Evolutionary conservation across 768 basidiomycete genomes (phyloP).

Genomic region (Harrya chromipes): DNA sequence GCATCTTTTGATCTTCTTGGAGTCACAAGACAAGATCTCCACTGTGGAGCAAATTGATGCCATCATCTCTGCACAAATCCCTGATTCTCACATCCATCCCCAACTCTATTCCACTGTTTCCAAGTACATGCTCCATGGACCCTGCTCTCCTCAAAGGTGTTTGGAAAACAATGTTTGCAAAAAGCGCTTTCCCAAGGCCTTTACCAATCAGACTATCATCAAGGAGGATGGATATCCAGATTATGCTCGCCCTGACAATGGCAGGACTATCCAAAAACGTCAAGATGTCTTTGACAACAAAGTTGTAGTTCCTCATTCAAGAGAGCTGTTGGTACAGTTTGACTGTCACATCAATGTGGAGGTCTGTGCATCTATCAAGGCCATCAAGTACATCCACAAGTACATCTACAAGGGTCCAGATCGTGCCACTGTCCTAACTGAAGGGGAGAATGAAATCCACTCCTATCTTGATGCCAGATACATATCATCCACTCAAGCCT

Average conservation of each 20-base stretch:
- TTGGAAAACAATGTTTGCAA: conserved; percentile 39
- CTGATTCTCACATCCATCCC: background rate
- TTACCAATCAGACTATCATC: conserved; percentile 32
- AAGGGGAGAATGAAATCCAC: background rate
- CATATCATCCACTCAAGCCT: background rate
- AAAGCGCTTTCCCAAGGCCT: conserved; percentile 28
- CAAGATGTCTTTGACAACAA: background rate
- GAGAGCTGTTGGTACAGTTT: conserved; percentile 26
- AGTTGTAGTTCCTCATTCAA: conserved; percentile 29
- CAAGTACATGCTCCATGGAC: conserved; percentile 38
- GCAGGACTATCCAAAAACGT: conserved; percentile 23
- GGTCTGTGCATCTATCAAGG: background rate
- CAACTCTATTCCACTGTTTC: conserved; percentile 38
- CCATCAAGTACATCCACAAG: conserved; percentile 38
- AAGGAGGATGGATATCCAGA: conserved; percentile 41
- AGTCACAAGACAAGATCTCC: too few species aligned
- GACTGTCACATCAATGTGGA: background rate
- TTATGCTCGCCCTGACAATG: conserved; percentile 37
- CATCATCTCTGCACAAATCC: background rate
- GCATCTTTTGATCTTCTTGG: too few species aligned
- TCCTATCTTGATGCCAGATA: background rate
- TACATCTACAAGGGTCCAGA: conserved; percentile 44
- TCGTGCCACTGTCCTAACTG: background rate
- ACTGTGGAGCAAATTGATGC: background rate
- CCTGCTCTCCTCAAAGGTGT: conserved; percentile 38